Evolutionary conservation across 805 yeast genomes (phyloP), one percentile per base, ranked within the genome.

Genomic region (Candida palmyrensis): DNA sequence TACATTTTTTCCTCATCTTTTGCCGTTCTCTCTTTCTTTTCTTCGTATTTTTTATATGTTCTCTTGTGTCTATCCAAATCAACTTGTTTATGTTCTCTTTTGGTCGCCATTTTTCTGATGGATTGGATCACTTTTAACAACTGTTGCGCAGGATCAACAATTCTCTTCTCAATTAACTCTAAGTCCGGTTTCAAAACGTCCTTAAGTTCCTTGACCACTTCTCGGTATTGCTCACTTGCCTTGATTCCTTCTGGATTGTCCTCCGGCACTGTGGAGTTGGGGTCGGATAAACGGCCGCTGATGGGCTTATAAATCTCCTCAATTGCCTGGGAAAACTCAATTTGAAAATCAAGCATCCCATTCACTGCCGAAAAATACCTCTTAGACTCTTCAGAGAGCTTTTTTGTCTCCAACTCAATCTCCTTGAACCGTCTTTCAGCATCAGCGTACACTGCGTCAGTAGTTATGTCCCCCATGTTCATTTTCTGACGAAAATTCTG

Each of bases 351-450:
- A 47, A 92, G 68, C 95, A 92, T 88, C 27, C 90, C 95, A 51
- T 85, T 87, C 36, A 92, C 95, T 0, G 97, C 95, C 21, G 75
- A 73, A 48, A 85, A 88, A 61, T 92, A 92, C 54, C 95, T 75
- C 49, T 82, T 85, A 19, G 95, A 82, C 61, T 90, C 97, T 24
- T 83, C 87, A 47, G 88, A 82, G 39, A 92, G 69, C 53, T 86
- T 83, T 64, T 87, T 85, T 24, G 97, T 88, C 58, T 89, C 95
- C 12, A 64, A 56, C 59, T 92, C 98, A 48, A 92, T 69, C 53
- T 90, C 96, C 55, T 83, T 84, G 69, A 92, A 92, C 51, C 98
- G 75, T 58, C 97, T 77, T 60, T 92, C 98, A 5, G 98, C 97
- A 63, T 92, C 98, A 18, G 73, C 74, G 58, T 88, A 92, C 10